Percentiles rank a stretch among this genome's conserved stretches.
phyloP scores from a whole-genome alignment of 805 yeast genomes.

The Candida golubevii region DNA sequence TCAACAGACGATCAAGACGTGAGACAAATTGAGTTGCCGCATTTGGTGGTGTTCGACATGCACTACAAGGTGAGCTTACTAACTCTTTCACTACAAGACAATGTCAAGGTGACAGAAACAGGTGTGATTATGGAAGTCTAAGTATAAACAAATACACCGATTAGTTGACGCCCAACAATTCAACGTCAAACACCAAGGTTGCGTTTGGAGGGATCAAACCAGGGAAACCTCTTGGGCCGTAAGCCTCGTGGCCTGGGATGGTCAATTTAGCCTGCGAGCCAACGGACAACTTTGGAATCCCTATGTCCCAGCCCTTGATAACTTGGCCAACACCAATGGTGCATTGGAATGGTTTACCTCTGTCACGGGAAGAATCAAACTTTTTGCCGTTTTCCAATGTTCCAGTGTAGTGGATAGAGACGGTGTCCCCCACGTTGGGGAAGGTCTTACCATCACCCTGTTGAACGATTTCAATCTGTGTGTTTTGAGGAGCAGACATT shows the following conservation, averaged over 20 bases:
- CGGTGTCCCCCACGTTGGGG: slow-evolving; percentile 84
- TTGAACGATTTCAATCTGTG: slow-evolving; percentile 40
- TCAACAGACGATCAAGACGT: slow-evolving; percentile 10
- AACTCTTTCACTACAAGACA: slow-evolving; percentile 5
- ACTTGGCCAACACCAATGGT: slow-evolving; percentile 94
- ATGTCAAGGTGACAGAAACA: slow-evolving; percentile 4
- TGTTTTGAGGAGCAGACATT: slow-evolving; percentile 40
- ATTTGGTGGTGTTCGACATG: slow-evolving; percentile 61
- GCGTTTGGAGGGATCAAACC: slow-evolving; percentile 96
- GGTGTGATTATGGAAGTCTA: slow-evolving; percentile 1
- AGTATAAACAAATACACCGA: neutral
- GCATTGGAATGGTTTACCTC: slow-evolving; percentile 94
- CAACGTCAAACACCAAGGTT: slow-evolving; percentile 83
- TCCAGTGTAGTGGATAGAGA: slow-evolving; percentile 94
- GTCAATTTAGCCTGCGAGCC: slow-evolving; percentile 93
- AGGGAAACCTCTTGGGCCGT: slow-evolving; percentile 94
- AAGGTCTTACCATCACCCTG: slow-evolving; percentile 81
- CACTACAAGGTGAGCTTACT: slow-evolving; percentile 60
- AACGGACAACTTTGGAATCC: slow-evolving; percentile 84
- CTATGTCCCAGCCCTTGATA: slow-evolving; percentile 95
- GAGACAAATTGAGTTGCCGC: slow-evolving; percentile 46
- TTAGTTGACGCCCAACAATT: slow-evolving; percentile 55
- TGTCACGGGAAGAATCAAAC: slow-evolving; percentile 92
- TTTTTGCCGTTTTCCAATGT: slow-evolving; percentile 93
- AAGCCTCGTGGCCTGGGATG: slow-evolving; percentile 90